Conservation (phyloP, 352 stramenopile species). For the Poterioochromonas sp. region DNA sequence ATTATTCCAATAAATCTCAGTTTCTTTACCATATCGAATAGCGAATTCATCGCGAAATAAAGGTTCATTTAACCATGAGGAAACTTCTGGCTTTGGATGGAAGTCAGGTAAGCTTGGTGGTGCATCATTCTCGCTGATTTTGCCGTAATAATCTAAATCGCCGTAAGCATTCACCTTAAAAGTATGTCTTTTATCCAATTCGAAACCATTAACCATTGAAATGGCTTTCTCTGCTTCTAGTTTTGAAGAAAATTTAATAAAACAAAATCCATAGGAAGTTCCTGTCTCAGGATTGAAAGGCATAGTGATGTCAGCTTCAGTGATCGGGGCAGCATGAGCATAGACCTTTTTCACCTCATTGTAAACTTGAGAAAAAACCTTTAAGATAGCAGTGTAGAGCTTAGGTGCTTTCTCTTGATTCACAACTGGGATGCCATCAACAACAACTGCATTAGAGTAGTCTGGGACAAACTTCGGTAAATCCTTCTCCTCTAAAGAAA, state of each 20-base stretch:
- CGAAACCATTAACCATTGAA: constrained; percentile 23
- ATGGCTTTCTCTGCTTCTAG: constrained; percentile 57
- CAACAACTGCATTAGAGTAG: constrained; percentile 61
- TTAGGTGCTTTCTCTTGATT: constrained; percentile 60
- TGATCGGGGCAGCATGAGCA: constrained; percentile 44
- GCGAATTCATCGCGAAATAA: constrained; percentile 47
- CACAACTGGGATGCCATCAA: constrained; percentile 66
- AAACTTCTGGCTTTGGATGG: constrained; percentile 40
- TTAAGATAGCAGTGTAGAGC: constrained; percentile 57
- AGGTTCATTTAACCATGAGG: constrained; percentile 44
- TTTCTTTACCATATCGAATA: constrained; percentile 60
- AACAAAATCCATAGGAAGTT: constrained; percentile 56
- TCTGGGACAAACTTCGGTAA: constrained; percentile 43
- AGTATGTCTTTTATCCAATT: constrained; percentile 86
- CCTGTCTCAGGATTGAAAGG: constrained; percentile 53
- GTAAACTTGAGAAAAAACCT: constrained; percentile 57
- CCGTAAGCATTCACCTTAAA: constrained; percentile 82
- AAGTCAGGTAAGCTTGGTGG: constrained; percentile 37
- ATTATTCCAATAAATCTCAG: constrained; percentile 81
- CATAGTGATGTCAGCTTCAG: constrained; percentile 54
- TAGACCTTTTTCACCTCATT: too few species aligned
- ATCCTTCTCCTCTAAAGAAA: constrained; percentile 36
- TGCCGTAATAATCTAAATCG: constrained; percentile 66
- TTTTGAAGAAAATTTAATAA: constrained; percentile 58
- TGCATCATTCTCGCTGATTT: constrained; percentile 46